Percentiles rank a stretch among this genome's conserved stretches.
phyloP scores from a whole-genome alignment of 192 early-diverging fungal genomes.

The Coemansia sp. region DNA sequence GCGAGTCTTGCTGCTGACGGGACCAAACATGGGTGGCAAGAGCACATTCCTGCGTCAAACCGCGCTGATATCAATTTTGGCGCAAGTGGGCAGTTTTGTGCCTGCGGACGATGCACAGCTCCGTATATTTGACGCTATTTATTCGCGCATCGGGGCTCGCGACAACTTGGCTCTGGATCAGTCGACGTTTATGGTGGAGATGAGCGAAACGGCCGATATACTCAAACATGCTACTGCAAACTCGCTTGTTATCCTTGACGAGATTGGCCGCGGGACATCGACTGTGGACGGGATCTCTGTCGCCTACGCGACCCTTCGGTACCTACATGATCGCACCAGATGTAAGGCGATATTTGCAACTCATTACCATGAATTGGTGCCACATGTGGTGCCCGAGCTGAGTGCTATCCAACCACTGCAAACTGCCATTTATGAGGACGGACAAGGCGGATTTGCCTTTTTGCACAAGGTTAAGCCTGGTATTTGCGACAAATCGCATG shows the following conservation, averaged over 20 bases:
- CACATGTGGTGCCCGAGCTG: slow-evolving; percentile 37
- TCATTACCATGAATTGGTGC: slow-evolving; percentile 74
- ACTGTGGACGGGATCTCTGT: slow-evolving; percentile 70
- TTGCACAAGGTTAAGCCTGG: slow-evolving; percentile 67
- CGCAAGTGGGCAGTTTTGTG: slow-evolving; percentile 82
- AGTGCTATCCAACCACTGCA: slow-evolving; percentile 24
- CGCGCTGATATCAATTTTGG: slow-evolving; percentile 75
- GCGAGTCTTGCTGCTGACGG: slow-evolving; percentile 67
- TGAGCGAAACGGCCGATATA: slow-evolving; percentile 83
- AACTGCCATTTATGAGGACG: slow-evolving; percentile 37
- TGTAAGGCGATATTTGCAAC: slow-evolving; percentile 77
- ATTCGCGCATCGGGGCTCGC: slow-evolving; percentile 76
- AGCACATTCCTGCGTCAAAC: slow-evolving; percentile 81
- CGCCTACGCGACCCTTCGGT: slow-evolving; percentile 66
- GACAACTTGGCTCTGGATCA: slow-evolving; percentile 63
- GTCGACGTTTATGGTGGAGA: slow-evolving; percentile 88
- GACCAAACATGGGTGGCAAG: slow-evolving; percentile 73
- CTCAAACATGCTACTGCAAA: slow-evolving; percentile 64
- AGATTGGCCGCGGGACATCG: slow-evolving; percentile 71
- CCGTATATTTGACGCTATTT: slow-evolving; percentile 67
- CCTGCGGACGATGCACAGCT: slow-evolving; percentile 79
- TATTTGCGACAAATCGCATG: slow-evolving; percentile 66
- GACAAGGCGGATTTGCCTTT: slow-evolving; percentile 54
- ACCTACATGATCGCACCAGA: slow-evolving; percentile 56
- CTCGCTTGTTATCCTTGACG: slow-evolving; percentile 87